These are phyloP conservation scores for Stagonosporopsis rhizophila DNA, from an alignment of 2,329 filamentous ascomycete genomes.

Conservation along the genomic window DNA sequence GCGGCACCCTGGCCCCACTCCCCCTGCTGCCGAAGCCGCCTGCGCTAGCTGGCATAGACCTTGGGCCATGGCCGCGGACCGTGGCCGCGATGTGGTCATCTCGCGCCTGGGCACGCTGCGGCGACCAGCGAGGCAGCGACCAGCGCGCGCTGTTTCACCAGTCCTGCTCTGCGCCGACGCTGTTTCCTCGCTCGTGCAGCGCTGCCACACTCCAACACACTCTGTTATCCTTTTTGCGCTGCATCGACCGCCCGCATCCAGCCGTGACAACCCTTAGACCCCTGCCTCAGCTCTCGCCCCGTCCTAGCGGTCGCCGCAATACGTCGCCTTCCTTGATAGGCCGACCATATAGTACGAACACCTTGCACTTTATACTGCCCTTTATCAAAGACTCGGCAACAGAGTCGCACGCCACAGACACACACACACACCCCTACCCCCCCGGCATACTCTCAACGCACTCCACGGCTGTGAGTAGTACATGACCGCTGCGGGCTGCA, in stretches of 20 bases:
- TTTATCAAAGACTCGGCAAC: neutral
- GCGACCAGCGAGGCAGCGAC: neutral
- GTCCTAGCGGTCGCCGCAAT: conserved; percentile 10
- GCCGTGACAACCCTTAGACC: neutral
- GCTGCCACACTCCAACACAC: neutral
- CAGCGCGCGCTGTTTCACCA: conserved; percentile 10
- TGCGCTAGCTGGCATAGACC: neutral
- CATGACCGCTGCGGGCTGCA: conserved; percentile 10
- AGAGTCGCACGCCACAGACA: neutral
- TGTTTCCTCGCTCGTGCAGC: neutral
- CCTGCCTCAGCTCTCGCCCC: conserved; percentile 4
- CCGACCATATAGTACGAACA: conserved; percentile 19
- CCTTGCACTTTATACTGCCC: conserved; percentile 5
- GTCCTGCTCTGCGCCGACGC: neutral
- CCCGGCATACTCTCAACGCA: neutral
- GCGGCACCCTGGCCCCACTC: conserved; percentile 3
- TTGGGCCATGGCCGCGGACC: too few relatives aligned
- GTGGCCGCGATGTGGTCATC: conserved; percentile 1
- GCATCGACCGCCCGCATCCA: neutral
- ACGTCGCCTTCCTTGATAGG: conserved; percentile 29
- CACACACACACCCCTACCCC: too few relatives aligned
- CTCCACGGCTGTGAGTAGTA: too few relatives aligned
- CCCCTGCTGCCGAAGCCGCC: neutral
- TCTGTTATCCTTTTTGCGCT: neutral
- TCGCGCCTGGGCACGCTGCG: neutral